Base-by-base conservation (phyloP, 306 rosid genomes). In the Fragaria vesca region DNA sequence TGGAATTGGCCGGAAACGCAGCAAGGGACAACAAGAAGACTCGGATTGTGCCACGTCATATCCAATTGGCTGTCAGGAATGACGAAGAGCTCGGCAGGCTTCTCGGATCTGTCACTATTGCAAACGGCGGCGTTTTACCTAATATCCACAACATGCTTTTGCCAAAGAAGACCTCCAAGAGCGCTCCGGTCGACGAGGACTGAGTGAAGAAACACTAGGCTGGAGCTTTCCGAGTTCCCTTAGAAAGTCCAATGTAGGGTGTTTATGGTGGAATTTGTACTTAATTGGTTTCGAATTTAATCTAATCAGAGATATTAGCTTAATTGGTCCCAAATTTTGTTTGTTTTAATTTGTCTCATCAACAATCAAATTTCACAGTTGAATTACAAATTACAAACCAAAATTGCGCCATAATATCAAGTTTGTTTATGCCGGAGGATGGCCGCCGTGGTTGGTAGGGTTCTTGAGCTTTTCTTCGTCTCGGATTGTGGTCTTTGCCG, bases 401-500 rank as follows among this genome's bases (percentile, higher is more conserved):
- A 58, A 73, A 24, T 3, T 58, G 77, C 1, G 20, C 7, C 18
- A 0, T 30, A 0, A 17, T 18, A 20, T 20, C 0, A 21, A 7
- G 21, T 67, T 0, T 67, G 4, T 4, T 21, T 74, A 43, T 5
- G 43, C 70, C 5, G 26, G 69, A 70, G 47, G 43, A 36, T 3
- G 4, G 47, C 11, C 11, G 0, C 28, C n/a, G 0, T 36, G 47
- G 66, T 60, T 24, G 34, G 16, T 62, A 28, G 78, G 62, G 47
- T 66, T 66, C 21, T 43, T 51, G 15, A 16, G 76, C 4, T 26
- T 66, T 40, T 57, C 80, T 28, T 79, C 84, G 60, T 90, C 95
- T 75, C 62, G 82, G 46, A 2, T 17, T 8, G 84, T 24, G 4
- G 93, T 92, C 0, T 82, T 78, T 73, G 80, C 89, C 1, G 89